Evolutionary conservation across 768 basidiomycete genomes (phyloP).

Genomic region (Podaxis sp.): DNA sequence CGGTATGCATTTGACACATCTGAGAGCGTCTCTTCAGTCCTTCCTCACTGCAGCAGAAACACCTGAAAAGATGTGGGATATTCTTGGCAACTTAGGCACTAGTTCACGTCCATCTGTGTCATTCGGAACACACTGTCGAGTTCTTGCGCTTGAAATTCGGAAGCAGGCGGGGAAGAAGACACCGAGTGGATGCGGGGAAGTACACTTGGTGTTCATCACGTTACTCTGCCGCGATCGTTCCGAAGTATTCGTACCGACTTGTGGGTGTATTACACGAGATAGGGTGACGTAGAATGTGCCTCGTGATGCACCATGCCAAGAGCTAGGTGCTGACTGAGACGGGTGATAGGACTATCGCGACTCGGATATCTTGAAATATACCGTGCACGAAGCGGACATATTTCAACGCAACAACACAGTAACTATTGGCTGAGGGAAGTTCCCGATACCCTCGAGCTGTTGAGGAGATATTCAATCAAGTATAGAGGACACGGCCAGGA

Average conservation of each 20-base stretch:
- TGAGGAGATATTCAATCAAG: not conserved
- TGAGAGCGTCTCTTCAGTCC: not conserved
- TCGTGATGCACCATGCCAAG: not conserved
- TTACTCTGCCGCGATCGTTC: not conserved
- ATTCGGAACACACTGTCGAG: not conserved
- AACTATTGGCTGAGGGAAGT: not conserved
- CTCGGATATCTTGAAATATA: not conserved
- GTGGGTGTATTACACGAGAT: not conserved
- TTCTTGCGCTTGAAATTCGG: slow-evolving; percentile 3
- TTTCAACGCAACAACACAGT: not conserved
- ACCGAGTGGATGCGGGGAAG: not conserved
- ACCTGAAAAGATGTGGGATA: not conserved
- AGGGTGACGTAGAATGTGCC: not conserved
- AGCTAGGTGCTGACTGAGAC: not conserved
- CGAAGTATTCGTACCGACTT: not conserved
- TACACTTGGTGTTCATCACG: not conserved
- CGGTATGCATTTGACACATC: not conserved
- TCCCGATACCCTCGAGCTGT: not conserved
- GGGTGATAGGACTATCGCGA: not conserved
- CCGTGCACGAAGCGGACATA: not conserved
- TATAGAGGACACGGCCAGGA: too few relatives aligned
- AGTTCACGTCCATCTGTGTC: too few relatives aligned
- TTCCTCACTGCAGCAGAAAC: not conserved
- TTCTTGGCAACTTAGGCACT: not conserved
- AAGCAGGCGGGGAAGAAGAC: not conserved